These are phyloP conservation scores for Boletus holoroseus DNA, from an alignment of 1,284 basidiomycete genomes.

Conservation along the genomic window DNA sequence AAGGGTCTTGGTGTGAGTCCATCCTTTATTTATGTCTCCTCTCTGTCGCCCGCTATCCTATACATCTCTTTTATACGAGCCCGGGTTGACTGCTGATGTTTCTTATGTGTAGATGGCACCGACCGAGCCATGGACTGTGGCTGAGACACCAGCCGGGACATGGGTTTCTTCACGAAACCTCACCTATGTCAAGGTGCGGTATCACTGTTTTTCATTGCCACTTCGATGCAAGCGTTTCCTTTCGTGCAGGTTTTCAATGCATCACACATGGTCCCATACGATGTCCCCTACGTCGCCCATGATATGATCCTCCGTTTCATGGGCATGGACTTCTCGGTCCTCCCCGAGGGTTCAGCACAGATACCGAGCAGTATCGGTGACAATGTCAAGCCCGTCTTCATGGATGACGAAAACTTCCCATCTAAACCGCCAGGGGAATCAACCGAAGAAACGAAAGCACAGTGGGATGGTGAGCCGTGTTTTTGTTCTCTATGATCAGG, in stretches of 20 bases:
- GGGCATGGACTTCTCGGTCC: constrained; percentile 77
- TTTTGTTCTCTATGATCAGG: background rate
- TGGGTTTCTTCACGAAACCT: constrained; percentile 88
- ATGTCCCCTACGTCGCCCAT: constrained; percentile 83
- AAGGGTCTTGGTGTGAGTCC: constrained; percentile 77
- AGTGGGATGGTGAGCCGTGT: constrained; percentile 70
- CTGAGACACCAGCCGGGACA: constrained; percentile 74
- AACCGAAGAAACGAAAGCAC: constrained; percentile 62
- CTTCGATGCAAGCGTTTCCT: background rate
- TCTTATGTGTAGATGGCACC: constrained; percentile 54
- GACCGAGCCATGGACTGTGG: constrained; percentile 77
- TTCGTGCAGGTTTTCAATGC: constrained; percentile 69
- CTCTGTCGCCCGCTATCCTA: background rate
- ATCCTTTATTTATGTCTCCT: constrained; percentile 1
- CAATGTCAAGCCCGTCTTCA: constrained; percentile 54
- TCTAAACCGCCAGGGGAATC: constrained; percentile 45
- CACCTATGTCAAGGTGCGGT: constrained; percentile 81
- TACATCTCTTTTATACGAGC: background rate
- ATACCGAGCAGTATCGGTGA: constrained; percentile 75
- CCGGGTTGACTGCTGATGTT: background rate
- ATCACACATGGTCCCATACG: constrained; percentile 93
- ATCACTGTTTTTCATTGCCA: background rate
- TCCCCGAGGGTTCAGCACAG: constrained; percentile 68
- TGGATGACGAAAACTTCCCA: constrained; percentile 40
- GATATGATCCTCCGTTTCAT: constrained; percentile 99